Evolutionary conservation across 2,329 filamentous ascomycete species (phyloP), one percentile per base, ranked within the genome.

Genomic region (Apiospora kogelbergensis): DNA sequence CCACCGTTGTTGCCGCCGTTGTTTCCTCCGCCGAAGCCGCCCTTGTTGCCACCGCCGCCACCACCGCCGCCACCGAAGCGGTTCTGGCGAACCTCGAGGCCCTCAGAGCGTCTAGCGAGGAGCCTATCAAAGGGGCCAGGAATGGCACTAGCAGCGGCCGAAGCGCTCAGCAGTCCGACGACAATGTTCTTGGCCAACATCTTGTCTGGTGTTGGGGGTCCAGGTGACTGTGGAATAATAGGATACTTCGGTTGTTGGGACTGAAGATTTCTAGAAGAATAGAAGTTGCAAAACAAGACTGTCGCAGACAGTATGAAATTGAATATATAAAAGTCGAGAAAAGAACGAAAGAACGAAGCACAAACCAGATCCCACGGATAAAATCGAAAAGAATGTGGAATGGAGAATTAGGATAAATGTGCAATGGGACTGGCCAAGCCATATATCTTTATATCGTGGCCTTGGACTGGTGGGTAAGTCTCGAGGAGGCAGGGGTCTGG

Each of bases 171-270:
- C 26, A 88, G 81, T 80, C 84, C 81, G 64, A 85, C 70, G 70
- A 87, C 72, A 63, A 85, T 74, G 70, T 80, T 80, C 77, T 87
- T 86, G 76, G 87, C 76, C 76, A 86, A 83, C 86, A 88, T 89
- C 64, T 74, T 85, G 81, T 72, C 69, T 69, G 64, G 69, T 65
- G 48, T 73, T 64, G 63, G 63, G 44, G 44, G 44, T 60, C 41
- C 63, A 65, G 63, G 63, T 65, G 64, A 42, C n/a, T 71, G n/a
- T 37, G 40, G 67, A 37, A 60, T 60, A 60, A 60, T 69, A 64
- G 64, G 68, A 68, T 65, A 45, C 63, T 45, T 42, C 41, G 63
- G 63, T 65, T 30, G 41, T n/a, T 22, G 44, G 41, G 44, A 45
- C 22, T 26, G 63, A 33, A 65, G 41, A 45, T 45, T 44, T 65